Conservation (phyloP, 2,329 filamentous ascomycete species). For the Sphaerulina musiva region DNA sequence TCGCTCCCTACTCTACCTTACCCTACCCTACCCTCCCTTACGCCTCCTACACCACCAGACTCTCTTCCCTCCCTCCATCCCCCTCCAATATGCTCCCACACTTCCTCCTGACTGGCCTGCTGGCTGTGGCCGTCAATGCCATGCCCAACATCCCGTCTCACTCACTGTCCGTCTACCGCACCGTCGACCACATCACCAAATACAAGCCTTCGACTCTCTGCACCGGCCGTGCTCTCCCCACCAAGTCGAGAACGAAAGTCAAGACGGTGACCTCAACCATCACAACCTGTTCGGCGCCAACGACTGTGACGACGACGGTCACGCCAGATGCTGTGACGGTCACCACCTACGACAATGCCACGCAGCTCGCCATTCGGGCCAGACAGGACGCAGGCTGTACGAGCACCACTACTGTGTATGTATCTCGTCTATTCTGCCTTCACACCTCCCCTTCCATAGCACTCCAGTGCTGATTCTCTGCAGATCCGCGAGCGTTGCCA, state of each 20-base stretch:
- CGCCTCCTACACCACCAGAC: no score
- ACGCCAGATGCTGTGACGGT: constrained; percentile 18
- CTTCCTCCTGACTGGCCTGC: constrained; percentile 7
- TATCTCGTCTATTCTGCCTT: background rate
- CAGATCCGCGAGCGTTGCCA: constrained; percentile 17
- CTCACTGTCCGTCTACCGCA: constrained; percentile 15
- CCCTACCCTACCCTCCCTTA: no score
- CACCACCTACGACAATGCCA: constrained; percentile 8
- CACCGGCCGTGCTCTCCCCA: constrained; percentile 10
- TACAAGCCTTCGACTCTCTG: constrained; percentile 11
- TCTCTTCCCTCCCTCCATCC: background rate
- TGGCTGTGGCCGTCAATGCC: constrained; percentile 7
- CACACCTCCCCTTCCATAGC: background rate
- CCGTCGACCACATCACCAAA: constrained; percentile 20
- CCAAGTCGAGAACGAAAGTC: constrained; percentile 14
- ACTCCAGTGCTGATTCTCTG: background rate
- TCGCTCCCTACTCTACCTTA: no score
- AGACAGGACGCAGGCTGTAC: constrained; percentile 14
- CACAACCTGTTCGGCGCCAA: constrained; percentile 15
- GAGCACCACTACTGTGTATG: constrained; percentile 21
- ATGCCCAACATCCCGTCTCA: constrained; percentile 5
- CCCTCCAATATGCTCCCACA: constrained; percentile 7
- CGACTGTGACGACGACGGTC: constrained; percentile 17
- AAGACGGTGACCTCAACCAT: constrained; percentile 19
- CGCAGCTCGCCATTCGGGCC: background rate